Evolutionary conservation across 352 stramenopile genomes (phyloP), one percentile per base, ranked within the genome.

Genomic region (Sclerospora graminicola): DNA sequence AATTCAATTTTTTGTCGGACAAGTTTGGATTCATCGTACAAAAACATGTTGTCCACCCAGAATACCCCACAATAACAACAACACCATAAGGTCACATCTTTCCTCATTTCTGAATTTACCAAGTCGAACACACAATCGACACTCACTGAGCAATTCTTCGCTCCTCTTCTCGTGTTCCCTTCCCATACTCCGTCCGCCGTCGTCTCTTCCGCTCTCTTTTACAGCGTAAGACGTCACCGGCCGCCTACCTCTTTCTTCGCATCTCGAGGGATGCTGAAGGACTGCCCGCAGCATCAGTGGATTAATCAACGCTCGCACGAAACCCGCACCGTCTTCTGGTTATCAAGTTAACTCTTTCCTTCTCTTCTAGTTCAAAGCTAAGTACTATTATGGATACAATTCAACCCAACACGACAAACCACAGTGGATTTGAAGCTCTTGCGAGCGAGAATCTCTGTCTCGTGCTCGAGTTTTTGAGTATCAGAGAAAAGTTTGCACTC

Each of bases 231-330:
- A 26, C 21, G 21, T 26, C 21, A 26, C 21, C 21, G 21, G 21
- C 21, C 6, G 21, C 21, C 21, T 7, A 26, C 3, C 6, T 6
- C 21, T 26, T 26, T 26, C 21, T 3, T 26, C 21, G 21, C 53
- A 55, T 33, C 45, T 41, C 53, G 34, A 52, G 45, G 51, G 37
- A 92, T 93, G 81, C 81, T 93, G 37, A 90, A 90, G 71, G 68
- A 90, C 64, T 93, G 81, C 48, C 81, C 81, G 48, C 81, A 93
- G 72, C 81, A 93, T 60, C 81, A 93, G 78, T 93, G 77, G 76
- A 88, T 93, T 59, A 83, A 66, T 62, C 76, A 87, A 57, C 81
- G 81, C 68, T 85, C 76, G 57, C 77, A 88, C 77, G 81, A 93
- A 68, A 90, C 76, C 60, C 79, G 75, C 60, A 77, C 67, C 41